phyloP scores from a whole-genome alignment of 1,284 basidiomycete species.

The Papiliotrema laurentii region DNA sequence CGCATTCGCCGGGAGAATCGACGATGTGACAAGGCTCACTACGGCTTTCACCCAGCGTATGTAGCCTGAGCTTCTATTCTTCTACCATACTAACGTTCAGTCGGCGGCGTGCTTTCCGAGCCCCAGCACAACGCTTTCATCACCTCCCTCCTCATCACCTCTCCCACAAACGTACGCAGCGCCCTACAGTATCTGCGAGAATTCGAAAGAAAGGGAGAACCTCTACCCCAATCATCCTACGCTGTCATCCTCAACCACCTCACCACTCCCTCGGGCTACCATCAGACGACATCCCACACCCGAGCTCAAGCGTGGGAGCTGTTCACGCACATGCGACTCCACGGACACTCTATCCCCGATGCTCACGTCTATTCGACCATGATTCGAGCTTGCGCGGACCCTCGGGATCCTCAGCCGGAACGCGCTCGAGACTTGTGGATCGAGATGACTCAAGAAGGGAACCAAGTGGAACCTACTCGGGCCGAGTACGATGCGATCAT shows the following conservation, averaged over 20 bases:
- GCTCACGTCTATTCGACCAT: slow-evolving; percentile 72
- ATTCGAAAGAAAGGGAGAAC: slow-evolving; percentile 38
- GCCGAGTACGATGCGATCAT: slow-evolving; percentile 79
- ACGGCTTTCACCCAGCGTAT: neutral
- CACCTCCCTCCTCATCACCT: slow-evolving; percentile 18
- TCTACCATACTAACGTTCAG: neutral
- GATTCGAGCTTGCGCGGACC: slow-evolving; percentile 76
- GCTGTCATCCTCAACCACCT: slow-evolving; percentile 41
- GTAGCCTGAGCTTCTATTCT: neutral
- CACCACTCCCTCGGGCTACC: slow-evolving; percentile 16
- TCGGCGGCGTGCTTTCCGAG: neutral
- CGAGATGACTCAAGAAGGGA: slow-evolving; percentile 74
- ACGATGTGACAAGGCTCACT: neutral
- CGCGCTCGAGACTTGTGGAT: slow-evolving; percentile 88
- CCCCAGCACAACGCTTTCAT: slow-evolving; percentile 29
- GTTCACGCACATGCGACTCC: slow-evolving; percentile 92
- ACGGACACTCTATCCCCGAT: slow-evolving; percentile 79
- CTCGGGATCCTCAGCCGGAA: slow-evolving; percentile 67
- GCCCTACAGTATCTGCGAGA: slow-evolving; percentile 41
- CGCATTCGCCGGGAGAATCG: neutral
- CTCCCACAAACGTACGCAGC: slow-evolving; percentile 23
- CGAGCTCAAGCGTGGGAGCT: slow-evolving; percentile 82
- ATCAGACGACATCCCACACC: slow-evolving; percentile 23
- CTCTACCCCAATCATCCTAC: slow-evolving; percentile 47
- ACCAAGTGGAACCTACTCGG: slow-evolving; percentile 59